phyloP scores from a whole-genome alignment of 257 asterid species.

The Rhazya stricta region DNA sequence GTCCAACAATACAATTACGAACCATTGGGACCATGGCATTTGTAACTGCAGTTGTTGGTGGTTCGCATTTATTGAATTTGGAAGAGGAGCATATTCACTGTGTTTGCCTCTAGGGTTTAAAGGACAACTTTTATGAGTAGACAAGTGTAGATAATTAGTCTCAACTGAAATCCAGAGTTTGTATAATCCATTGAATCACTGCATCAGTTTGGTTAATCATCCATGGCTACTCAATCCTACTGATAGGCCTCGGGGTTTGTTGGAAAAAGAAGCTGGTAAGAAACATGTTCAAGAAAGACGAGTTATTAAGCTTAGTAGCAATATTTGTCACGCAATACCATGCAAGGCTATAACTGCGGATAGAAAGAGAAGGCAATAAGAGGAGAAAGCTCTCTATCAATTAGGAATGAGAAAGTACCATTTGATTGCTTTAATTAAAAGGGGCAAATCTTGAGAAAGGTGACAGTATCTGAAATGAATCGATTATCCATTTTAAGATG shows the following conservation, averaged over 20 bases:
- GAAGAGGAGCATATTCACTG: constrained; percentile 4
- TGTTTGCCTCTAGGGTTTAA: not conserved
- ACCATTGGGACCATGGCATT: constrained; percentile 16
- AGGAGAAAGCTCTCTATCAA: too few relatives aligned
- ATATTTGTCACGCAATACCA: too few relatives aligned
- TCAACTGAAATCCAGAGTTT: not conserved
- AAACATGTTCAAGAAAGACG: not conserved
- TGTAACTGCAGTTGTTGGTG: constrained; percentile 17
- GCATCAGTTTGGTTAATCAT: not conserved
- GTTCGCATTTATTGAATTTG: constrained; percentile 12
- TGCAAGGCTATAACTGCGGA: too few relatives aligned
- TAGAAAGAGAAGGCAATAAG: too few relatives aligned
- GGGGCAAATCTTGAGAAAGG: too few relatives aligned
- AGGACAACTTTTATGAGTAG: not conserved
- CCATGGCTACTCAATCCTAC: not conserved
- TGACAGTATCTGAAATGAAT: too few relatives aligned
- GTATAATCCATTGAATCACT: not conserved
- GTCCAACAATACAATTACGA: not conserved
- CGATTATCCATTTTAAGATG: too few relatives aligned
- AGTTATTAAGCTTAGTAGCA: too few relatives aligned
- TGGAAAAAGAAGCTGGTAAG: not conserved
- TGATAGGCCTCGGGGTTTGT: not conserved
- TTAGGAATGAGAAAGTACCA: not conserved
- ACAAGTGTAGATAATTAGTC: not conserved
- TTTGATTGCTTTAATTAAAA: too few relatives aligned